These are phyloP conservation scores for Boletus mariae DNA, from an alignment of 1,284 basidiomycete genomes.

Conservation along the genomic window DNA sequence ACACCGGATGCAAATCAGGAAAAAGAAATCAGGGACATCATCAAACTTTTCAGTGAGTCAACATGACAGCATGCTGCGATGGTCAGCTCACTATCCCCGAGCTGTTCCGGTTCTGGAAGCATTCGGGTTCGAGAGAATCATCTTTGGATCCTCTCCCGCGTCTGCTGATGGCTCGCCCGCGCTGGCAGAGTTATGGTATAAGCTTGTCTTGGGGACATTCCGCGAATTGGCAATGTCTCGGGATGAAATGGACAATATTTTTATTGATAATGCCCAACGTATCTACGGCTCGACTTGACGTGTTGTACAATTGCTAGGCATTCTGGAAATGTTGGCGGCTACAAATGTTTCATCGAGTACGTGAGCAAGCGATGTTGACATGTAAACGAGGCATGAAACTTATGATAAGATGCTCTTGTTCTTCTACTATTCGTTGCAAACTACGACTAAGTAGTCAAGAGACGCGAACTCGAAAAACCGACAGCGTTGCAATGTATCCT, in stretches of 20 bases:
- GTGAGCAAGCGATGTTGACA: background rate
- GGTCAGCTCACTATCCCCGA: conserved; percentile 28
- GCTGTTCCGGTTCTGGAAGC: conserved; percentile 75
- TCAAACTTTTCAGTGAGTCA: conserved; percentile 86
- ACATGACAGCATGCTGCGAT: conserved; percentile 3
- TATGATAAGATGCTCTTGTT: background rate
- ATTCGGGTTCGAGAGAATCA: conserved; percentile 58
- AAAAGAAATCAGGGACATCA: conserved; percentile 70
- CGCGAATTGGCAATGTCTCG: conserved; percentile 82
- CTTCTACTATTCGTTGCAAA: background rate
- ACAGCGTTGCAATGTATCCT: conserved; percentile 12
- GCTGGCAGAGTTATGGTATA: conserved; percentile 70
- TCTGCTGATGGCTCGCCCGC: conserved; percentile 50
- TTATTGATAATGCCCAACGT: conserved; percentile 59
- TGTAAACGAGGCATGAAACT: background rate
- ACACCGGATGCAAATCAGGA: conserved; percentile 37
- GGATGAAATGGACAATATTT: conserved; percentile 72
- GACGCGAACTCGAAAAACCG: background rate
- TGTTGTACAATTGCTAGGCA: conserved; percentile 1
- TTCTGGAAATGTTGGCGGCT: background rate
- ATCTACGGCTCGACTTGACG: conserved; percentile 46
- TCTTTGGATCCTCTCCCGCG: conserved; percentile 57
- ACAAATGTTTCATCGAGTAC: background rate
- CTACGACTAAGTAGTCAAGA: conserved; percentile 6
- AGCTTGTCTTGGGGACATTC: conserved; percentile 72